phyloP scores from a whole-genome alignment of 2,329 filamentous ascomycete species.

The Diaporthe humulicola region DNA sequence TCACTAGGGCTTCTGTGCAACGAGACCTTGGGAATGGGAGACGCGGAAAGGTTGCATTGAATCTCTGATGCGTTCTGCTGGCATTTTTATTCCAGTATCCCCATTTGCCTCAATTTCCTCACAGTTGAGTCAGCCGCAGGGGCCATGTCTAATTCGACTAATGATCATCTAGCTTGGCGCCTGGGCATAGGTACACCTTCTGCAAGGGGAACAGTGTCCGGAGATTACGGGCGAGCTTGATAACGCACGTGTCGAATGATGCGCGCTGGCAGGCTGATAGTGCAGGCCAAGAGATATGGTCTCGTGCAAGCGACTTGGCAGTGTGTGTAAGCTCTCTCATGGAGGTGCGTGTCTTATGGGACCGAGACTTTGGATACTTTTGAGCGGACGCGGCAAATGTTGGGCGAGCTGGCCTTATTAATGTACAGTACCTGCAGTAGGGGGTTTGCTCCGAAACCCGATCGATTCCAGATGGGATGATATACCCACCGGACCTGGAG shows the following conservation, averaged over 20 bases:
- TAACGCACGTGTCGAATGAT: neutral
- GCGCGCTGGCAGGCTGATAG: conserved; percentile 8
- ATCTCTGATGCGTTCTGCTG: neutral
- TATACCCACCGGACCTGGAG: too few relatives aligned
- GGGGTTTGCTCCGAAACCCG: too few relatives aligned
- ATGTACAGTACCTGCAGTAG: too few relatives aligned
- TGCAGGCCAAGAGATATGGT: conserved; percentile 16
- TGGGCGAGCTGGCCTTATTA: too few relatives aligned
- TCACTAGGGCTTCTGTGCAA: neutral
- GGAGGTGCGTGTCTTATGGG: neutral
- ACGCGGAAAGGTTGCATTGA: neutral
- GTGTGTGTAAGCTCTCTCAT: neutral
- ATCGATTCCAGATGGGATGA: too few relatives aligned
- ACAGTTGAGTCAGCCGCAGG: neutral
- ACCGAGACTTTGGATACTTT: too few relatives aligned
- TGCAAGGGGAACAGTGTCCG: conserved; percentile 2
- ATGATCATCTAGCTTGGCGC: conserved; percentile 9
- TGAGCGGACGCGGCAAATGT: too few relatives aligned
- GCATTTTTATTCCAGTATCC: neutral
- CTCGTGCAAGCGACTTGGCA: conserved; percentile 9
- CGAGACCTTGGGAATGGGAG: neutral
- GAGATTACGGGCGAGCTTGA: conserved; percentile 21
- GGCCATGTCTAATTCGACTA: conserved; percentile 12
- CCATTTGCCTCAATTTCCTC: conserved; percentile 1
- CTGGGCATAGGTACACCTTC: conserved; percentile 14